These are phyloP conservation scores for Trametes sanguinea DNA, from an alignment of 768 basidiomycete species.

Conservation along the genomic window DNA sequence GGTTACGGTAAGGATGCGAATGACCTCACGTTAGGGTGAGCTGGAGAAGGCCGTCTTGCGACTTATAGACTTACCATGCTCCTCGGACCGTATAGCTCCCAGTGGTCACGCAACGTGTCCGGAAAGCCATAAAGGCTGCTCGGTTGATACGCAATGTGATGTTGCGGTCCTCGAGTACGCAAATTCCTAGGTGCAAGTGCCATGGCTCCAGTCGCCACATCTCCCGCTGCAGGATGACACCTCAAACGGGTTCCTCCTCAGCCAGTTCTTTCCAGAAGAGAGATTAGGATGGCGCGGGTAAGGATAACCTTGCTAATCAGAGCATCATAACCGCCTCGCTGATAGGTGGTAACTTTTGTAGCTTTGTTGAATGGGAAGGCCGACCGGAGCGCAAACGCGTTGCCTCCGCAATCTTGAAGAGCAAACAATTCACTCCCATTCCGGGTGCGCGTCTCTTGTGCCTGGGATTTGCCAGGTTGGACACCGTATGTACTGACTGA, in stretches of 20 bases:
- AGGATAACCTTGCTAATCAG: neutral
- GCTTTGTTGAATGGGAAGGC: slow-evolving; percentile 53
- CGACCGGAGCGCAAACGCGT: slow-evolving; percentile 45
- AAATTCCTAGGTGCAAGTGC: too few relatives aligned
- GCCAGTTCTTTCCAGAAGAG: slow-evolving; percentile 24
- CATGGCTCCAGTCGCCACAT: neutral
- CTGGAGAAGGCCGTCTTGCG: too few relatives aligned
- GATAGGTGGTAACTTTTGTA: slow-evolving; percentile 19
- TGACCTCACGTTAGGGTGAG: neutral
- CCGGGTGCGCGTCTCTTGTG: slow-evolving; percentile 35
- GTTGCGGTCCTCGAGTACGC: neutral
- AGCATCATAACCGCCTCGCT: neutral
- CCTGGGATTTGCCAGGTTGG: too few relatives aligned
- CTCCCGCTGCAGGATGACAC: neutral
- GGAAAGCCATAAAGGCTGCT: too few relatives aligned
- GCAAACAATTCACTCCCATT: slow-evolving; percentile 41
- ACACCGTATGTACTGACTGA: neutral
- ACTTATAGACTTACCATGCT: too few relatives aligned
- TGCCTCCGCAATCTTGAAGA: slow-evolving; percentile 43
- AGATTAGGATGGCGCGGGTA: slow-evolving; percentile 25
- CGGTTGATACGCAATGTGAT: too few relatives aligned
- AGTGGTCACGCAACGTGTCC: too few relatives aligned
- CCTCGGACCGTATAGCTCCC: too few relatives aligned
- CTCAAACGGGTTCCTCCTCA: slow-evolving; percentile 19
- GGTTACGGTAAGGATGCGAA: slow-evolving; percentile 14